Percentiles rank a stretch among this genome's conserved stretches.
These are phyloP conservation scores for Dryadomyces quercivorus DNA, from an alignment of 2,329 filamentous ascomycete genomes.

Conservation along the genomic window DNA sequence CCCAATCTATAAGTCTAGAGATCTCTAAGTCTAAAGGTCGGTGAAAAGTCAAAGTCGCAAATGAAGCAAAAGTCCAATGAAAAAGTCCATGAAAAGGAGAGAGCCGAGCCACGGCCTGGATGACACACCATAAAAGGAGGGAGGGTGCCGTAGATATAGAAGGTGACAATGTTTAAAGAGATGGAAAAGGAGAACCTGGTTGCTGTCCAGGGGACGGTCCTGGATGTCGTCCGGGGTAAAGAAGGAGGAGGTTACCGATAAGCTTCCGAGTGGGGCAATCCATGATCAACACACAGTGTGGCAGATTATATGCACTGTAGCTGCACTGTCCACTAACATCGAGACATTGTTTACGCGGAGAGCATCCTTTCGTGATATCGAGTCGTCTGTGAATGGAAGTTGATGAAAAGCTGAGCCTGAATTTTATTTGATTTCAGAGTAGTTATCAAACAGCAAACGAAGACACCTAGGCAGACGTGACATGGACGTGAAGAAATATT, in stretches of 20 bases:
- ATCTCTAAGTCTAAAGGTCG: background rate
- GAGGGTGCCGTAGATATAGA: background rate
- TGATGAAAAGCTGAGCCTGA: too few relatives aligned
- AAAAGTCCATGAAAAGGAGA: background rate
- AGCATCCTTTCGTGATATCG: too few relatives aligned
- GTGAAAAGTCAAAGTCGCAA: too few relatives aligned
- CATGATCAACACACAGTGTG: background rate
- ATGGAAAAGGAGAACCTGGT: background rate
- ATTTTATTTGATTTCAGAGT: too few relatives aligned
- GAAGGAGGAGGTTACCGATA: too few relatives aligned
- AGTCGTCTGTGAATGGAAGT: too few relatives aligned
- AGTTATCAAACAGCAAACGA: too few relatives aligned
- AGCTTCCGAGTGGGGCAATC: too few relatives aligned
- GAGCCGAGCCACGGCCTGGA: background rate
- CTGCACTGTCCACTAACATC: background rate
- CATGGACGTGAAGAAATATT: too few relatives aligned
- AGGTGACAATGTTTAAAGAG: background rate
- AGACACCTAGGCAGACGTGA: too few relatives aligned
- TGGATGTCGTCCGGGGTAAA: too few relatives aligned
- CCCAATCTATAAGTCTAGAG: background rate
- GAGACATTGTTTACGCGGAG: background rate
- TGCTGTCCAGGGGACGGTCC: background rate
- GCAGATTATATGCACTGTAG: background rate
- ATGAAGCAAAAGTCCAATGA: too few relatives aligned
- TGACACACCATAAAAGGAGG: background rate